A percentile compares a stretch with the other conserved stretches of the same genome.
Conservation (phyloP, 2,329 filamentous ascomycete species). For the Dactylellina cionopaga region DNA sequence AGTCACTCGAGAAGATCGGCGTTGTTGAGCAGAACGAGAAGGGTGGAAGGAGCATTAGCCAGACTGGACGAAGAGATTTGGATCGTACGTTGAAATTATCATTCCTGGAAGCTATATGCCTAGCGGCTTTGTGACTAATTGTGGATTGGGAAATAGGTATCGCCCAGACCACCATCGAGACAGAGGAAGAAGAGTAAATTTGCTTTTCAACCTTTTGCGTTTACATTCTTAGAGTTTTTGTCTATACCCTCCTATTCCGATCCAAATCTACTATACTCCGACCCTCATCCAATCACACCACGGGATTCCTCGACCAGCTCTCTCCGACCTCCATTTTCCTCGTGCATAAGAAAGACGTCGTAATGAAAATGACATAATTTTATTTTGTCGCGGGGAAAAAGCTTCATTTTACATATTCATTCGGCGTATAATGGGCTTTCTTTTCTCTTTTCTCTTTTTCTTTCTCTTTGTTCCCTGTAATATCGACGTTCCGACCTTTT, state of each 20-base stretch:
- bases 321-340: slow-evolving; percentile 21
- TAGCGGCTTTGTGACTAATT: slow-evolving; percentile 39
- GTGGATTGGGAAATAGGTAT: slow-evolving; percentile 66
- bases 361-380: slow-evolving; percentile 51
- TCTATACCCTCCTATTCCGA: slow-evolving; percentile 58
- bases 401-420: slow-evolving; percentile 52
- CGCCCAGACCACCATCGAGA: slow-evolving; percentile 80
- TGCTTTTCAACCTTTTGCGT: slow-evolving; percentile 33
- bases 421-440: slow-evolving; percentile 51
- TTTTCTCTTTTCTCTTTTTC: slow-evolving; percentile 32
- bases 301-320: slow-evolving; percentile 1
- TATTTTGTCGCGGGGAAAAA: slow-evolving; percentile 38
- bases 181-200: slow-evolving; percentile 75
- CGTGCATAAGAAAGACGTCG: slow-evolving; percentile 43
- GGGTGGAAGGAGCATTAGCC: slow-evolving; percentile 97
- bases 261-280: slow-evolving; percentile 57
- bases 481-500: slow-evolving; percentile 40
- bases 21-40: slow-evolving; percentile 97
- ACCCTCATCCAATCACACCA: slow-evolving; percentile 57
- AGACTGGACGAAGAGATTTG: slow-evolving; percentile 98
- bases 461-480: slow-evolving; percentile 46
- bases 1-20: slow-evolving; percentile 98
- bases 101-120: slow-evolving; percentile 19
- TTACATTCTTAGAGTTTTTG: slow-evolving; percentile 25
- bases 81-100: slow-evolving; percentile 70